These are phyloP conservation scores for Abelmoschus esculentus DNA, from an alignment of 345 rosid genomes.

Conservation along the genomic window DNA sequence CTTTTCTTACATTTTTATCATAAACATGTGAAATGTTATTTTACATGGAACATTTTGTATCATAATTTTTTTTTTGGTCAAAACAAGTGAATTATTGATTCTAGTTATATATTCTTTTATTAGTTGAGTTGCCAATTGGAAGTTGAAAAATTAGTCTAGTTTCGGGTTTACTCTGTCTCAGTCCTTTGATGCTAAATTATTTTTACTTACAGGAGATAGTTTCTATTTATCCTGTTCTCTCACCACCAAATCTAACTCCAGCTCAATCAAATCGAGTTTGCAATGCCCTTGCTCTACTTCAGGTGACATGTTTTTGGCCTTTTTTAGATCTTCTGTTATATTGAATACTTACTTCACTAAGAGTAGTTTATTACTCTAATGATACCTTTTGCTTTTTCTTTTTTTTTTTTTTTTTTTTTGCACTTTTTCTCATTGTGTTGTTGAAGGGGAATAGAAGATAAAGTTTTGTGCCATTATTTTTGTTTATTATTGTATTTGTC, in stretches of 20 bases:
- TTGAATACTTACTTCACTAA: constrained; percentile 8
- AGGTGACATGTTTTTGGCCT: constrained; percentile 34
- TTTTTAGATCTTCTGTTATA: background rate
- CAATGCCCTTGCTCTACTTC: constrained; percentile 98
- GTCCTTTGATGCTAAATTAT: background rate
- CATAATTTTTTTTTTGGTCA: background rate
- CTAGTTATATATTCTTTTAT: background rate
- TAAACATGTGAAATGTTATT: background rate
- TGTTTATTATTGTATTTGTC: background rate
- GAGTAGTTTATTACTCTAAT: background rate
- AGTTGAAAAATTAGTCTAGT: background rate
- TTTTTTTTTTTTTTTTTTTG: constrained; percentile 4
- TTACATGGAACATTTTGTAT: background rate
- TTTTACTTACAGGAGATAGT: constrained; percentile 73
- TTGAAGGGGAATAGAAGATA: background rate
- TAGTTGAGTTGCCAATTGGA: background rate
- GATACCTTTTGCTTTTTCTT: background rate
- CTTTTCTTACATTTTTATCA: background rate
- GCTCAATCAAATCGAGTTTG: constrained; percentile 97
- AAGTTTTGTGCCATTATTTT: background rate
- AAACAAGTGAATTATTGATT: background rate
- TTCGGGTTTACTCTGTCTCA: background rate
- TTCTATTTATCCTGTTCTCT: constrained; percentile 86
- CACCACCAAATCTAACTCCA: constrained; percentile 83
- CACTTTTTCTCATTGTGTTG: background rate